These are phyloP conservation scores for Arxiozyma bovina DNA, from an alignment of 1,139 yeast genomes.

Conservation along the genomic window DNA sequence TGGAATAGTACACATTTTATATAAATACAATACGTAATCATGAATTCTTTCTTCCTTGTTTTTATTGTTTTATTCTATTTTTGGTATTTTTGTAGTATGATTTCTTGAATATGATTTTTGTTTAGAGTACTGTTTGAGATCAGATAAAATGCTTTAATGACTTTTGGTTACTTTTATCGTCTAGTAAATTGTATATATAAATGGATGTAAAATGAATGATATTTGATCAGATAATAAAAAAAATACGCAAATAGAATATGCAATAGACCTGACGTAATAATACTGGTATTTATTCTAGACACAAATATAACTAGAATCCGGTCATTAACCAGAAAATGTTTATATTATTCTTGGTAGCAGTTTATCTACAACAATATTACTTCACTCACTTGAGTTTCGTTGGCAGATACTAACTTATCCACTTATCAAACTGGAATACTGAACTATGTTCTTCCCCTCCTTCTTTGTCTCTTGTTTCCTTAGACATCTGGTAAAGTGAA, in stretches of 20 bases:
- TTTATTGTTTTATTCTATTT: background rate
- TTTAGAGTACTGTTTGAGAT: background rate
- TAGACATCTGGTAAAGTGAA: too few relatives aligned
- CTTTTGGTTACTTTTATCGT: background rate
- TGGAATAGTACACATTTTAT: slow-evolving; percentile 1
- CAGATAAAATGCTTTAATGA: background rate
- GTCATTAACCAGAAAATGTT: background rate
- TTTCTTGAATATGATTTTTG: background rate
- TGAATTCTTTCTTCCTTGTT: background rate
- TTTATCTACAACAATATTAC: too few relatives aligned
- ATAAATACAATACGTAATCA: background rate
- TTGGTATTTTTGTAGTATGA: background rate
- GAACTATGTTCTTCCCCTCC: background rate
- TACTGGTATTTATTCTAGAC: background rate
- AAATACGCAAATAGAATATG: too few relatives aligned
- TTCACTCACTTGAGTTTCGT: too few relatives aligned
- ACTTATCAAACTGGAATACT: background rate
- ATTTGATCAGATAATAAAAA: background rate
- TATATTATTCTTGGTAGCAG: background rate
- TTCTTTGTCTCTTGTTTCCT: background rate
- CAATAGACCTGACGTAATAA: background rate
- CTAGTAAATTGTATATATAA: too few relatives aligned
- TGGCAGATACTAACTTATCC: background rate
- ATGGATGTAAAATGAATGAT: too few relatives aligned
- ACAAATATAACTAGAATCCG: background rate